A percentile compares a stretch with the other conserved stretches of the same genome.
phyloP scores from a whole-genome alignment of 2,329 filamentous ascomycete species.

The Hymenoscyphus fructigenus region DNA sequence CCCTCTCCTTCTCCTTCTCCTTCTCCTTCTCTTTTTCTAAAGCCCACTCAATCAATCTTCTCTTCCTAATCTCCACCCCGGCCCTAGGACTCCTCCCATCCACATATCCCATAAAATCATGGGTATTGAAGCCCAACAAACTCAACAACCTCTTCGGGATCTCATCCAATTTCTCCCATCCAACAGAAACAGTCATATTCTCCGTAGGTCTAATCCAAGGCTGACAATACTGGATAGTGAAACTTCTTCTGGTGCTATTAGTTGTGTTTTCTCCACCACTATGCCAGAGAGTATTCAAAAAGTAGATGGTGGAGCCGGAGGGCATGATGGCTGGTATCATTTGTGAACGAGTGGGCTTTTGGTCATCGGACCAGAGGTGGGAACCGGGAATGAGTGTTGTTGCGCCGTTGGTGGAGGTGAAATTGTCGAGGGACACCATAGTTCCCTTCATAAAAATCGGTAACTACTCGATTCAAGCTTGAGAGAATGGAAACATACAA shows the following conservation, averaged over 20 bases:
- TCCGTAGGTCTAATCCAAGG: conserved; percentile 41
- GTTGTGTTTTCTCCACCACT: conserved; percentile 32
- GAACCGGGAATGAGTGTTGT: conserved; percentile 35
- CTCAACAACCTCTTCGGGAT: conserved; percentile 29
- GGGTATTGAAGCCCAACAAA: conserved; percentile 33
- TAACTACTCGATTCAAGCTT: neutral
- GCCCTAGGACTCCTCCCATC: conserved; percentile 32
- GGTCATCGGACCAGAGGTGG: conserved; percentile 34
- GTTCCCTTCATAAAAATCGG: conserved; percentile 26
- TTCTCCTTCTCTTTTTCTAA: conserved; percentile 18
- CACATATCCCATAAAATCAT: conserved; percentile 35
- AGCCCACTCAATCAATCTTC: conserved; percentile 33
- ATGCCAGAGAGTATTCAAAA: conserved; percentile 36
- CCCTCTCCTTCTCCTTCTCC: conserved; percentile 6
- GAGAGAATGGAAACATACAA: conserved; percentile 20
- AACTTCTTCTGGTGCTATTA: conserved; percentile 23
- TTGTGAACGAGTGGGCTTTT: conserved; percentile 30
- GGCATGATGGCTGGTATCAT: conserved; percentile 35
- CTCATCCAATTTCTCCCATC: conserved; percentile 34
- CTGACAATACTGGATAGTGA: conserved; percentile 36
- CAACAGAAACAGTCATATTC: conserved; percentile 40
- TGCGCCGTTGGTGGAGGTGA: conserved; percentile 34
- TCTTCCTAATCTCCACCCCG: conserved; percentile 35
- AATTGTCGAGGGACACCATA: conserved; percentile 36
- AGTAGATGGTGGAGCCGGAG: conserved; percentile 33